Percentiles rank a stretch among this genome's conserved stretches.
These are phyloP conservation scores for Salvia rosmarinus DNA, from an alignment of 257 asterid genomes.

Conservation along the genomic window DNA sequence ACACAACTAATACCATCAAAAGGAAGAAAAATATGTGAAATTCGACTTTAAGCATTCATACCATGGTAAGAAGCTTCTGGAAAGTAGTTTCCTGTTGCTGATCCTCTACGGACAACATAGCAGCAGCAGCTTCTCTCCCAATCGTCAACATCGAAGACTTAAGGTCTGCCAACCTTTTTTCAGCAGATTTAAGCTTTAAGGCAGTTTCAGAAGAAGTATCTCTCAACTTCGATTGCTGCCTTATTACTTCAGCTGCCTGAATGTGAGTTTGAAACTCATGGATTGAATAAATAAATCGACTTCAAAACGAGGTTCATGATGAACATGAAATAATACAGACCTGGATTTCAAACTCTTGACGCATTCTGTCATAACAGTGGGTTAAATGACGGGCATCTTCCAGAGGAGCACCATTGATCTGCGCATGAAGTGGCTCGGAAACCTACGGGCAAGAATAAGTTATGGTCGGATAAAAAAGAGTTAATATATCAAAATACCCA, in stretches of 20 bases:
- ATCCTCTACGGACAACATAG: constrained; percentile 87
- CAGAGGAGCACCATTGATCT: constrained; percentile 79
- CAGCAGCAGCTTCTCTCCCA: constrained; percentile 90
- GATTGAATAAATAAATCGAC: constrained; percentile 20
- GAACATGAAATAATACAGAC: constrained; percentile 41
- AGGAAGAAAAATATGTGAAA: constrained; percentile 9
- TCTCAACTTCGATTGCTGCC: constrained; percentile 80
- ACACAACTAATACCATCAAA: not conserved
- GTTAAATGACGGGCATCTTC: constrained; percentile 98
- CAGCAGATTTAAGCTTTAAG: constrained; percentile 76
- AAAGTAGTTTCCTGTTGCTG: constrained; percentile 81
- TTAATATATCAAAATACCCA: no score
- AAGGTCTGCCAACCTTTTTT: constrained; percentile 68
- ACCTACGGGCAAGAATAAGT: constrained; percentile 51
- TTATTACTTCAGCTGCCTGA: constrained; percentile 87
- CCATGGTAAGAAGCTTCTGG: constrained; percentile 79
- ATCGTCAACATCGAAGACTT: constrained; percentile 78
- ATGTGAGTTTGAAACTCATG: constrained; percentile 19
- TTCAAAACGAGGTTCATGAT: constrained; percentile 2
- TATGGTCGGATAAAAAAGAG: no score
- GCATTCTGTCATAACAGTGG: constrained; percentile 76
- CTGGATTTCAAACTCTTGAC: constrained; percentile 91
- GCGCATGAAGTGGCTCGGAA: constrained; percentile 75
- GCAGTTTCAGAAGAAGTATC: constrained; percentile 75
- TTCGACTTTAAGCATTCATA: constrained; percentile 32